phyloP scores from a whole-genome alignment of 768 basidiomycete genomes.

The Pleurotus djamor region DNA sequence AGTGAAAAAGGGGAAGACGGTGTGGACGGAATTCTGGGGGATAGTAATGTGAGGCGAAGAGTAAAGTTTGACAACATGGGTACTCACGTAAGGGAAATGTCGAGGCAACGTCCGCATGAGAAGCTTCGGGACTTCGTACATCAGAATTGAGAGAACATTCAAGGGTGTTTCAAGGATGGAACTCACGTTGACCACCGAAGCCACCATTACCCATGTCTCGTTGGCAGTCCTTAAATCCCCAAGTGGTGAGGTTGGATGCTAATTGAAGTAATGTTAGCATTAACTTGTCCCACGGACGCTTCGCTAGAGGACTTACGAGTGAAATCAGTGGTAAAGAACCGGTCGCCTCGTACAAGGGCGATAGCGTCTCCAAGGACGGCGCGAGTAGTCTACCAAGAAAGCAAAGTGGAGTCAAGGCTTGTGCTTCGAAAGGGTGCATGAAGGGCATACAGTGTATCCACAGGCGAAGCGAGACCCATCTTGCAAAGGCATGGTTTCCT shows the following conservation, averaged over 20 bases:
- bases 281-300: constrained; percentile 7
- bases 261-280: background rate
- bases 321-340: constrained; percentile 50
- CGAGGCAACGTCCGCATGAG: constrained; percentile 40
- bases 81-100: constrained; percentile 33
- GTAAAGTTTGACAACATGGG: too few species aligned
- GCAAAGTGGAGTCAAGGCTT: background rate
- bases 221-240: constrained; percentile 50
- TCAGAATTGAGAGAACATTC: background rate
- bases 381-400: constrained; percentile 32
- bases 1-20: constrained; percentile 59
- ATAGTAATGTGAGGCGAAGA: background rate
- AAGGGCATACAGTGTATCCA: constrained; percentile 45
- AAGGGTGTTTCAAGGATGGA: background rate
- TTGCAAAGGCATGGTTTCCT: constrained; percentile 48
- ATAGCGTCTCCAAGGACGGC: constrained; percentile 54
- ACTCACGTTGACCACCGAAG: constrained; percentile 30
- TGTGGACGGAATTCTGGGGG: constrained; percentile 36
- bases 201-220: constrained; percentile 38
- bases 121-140: constrained; percentile 34
- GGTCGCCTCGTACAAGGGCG: constrained; percentile 49
- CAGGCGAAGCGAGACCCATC: constrained; percentile 54
- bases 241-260: constrained; percentile 44
- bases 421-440: background rate
- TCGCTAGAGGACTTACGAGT: constrained; percentile 28